These are phyloP conservation scores for Hydrangea macrophylla DNA, from an alignment of 148 eudicot species.

Conservation along the genomic window DNA sequence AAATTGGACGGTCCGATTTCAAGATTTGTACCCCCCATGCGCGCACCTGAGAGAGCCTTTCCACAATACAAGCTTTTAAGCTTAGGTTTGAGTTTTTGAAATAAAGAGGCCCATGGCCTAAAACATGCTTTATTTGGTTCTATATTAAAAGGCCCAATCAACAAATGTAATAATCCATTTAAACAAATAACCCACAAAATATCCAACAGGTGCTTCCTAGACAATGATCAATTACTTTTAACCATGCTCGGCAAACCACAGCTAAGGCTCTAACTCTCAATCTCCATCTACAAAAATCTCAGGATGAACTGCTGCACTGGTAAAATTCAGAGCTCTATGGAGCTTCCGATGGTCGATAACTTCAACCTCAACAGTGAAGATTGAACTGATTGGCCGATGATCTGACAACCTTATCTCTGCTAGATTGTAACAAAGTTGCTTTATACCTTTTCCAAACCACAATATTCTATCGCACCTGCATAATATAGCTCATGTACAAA, in stretches of 20 bases:
- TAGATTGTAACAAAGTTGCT: constrained; percentile 64
- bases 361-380: constrained; percentile 77
- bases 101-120: too few relatives aligned
- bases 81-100: too few relatives aligned
- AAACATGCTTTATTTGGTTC: too few relatives aligned
- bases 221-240: background rate
- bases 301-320: constrained; percentile 74
- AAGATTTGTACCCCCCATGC: too few relatives aligned
- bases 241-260: background rate
- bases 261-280: background rate
- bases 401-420: constrained; percentile 75
- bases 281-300: constrained; percentile 41
- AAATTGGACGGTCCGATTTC: too few relatives aligned
- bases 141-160: too few relatives aligned
- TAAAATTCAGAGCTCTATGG: constrained; percentile 67
- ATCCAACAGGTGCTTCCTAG: too few relatives aligned
- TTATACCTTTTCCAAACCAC: constrained; percentile 85
- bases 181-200: too few relatives aligned
- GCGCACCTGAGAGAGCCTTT: too few relatives aligned
- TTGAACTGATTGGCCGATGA: constrained; percentile 90
- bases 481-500: background rate
- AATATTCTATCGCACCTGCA: constrained; percentile 94
- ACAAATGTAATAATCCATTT: too few relatives aligned
- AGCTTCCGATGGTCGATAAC: constrained; percentile 69
- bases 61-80: too few relatives aligned